Conservation (phyloP, 208 protist species). For the Dictyostelium gargantuum region DNA sequence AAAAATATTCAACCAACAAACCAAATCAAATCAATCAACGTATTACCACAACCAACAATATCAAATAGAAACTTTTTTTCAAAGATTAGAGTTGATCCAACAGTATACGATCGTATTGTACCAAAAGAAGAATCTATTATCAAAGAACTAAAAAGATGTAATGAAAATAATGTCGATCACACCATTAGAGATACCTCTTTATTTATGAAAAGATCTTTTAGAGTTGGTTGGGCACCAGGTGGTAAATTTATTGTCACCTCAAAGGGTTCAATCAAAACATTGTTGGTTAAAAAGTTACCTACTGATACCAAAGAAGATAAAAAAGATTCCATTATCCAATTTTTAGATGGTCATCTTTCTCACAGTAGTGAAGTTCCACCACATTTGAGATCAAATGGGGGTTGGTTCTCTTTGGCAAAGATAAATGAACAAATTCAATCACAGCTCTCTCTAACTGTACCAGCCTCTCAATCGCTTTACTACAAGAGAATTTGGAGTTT, state of each 20-base stretch:
- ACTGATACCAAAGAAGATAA: neutral
- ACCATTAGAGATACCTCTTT: neutral
- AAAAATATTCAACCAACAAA: too few species aligned
- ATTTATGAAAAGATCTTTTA: conserved; percentile 49
- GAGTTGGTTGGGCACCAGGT: conserved; percentile 18
- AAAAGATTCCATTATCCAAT: neutral
- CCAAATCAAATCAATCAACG: too few species aligned
- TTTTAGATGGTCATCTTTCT: neutral
- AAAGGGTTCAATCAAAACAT: neutral
- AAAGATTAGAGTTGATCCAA: conserved; percentile 23
- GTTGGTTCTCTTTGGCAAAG: neutral
- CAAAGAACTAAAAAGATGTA: neutral
- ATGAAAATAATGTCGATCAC: neutral
- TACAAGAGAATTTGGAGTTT: conserved; percentile 27
- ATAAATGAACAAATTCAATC: conserved; percentile 35
- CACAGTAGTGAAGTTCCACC: neutral
- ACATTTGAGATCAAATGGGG: neutral
- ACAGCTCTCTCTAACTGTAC: neutral
- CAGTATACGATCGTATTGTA: neutral
- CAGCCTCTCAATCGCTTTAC: neutral
- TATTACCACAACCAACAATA: neutral
- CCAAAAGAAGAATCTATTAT: neutral
- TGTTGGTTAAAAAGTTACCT: neutral
- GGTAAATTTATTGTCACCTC: neutral
- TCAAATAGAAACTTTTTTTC: neutral